Conservation (phyloP, 805 yeast species). For the Phaffomyces antillensis region DNA sequence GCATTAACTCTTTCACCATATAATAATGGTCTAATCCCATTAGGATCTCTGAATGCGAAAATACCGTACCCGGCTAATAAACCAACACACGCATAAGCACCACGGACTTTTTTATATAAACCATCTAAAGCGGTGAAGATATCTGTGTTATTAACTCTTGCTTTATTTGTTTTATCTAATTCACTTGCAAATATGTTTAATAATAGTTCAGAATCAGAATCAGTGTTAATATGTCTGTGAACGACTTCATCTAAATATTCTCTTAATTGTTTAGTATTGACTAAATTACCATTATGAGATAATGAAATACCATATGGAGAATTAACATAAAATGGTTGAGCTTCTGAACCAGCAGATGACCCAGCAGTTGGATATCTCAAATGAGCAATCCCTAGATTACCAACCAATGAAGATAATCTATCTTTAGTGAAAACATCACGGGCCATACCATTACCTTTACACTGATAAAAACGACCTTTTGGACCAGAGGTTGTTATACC, state of each 20-base stretch:
- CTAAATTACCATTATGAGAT: conserved; percentile 92
- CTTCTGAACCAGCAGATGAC: conserved; percentile 89
- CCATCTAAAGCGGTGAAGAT: conserved; percentile 81
- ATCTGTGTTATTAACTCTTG: conserved; percentile 87
- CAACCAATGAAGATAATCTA: conserved; percentile 73
- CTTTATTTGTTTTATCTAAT: conserved; percentile 84
- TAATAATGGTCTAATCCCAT: conserved; percentile 89
- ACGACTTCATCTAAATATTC: conserved; percentile 84
- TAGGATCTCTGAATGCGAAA: conserved; percentile 94
- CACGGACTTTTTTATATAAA: conserved; percentile 73
- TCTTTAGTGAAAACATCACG: conserved; percentile 88
- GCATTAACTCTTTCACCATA: conserved; percentile 71
- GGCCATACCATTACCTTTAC: conserved; percentile 99
- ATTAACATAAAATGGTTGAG: conserved; percentile 97
- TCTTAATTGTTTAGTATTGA: conserved; percentile 72
- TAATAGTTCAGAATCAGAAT: conserved; percentile 88
- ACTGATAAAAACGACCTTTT: conserved; percentile 90
- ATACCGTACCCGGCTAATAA: conserved; percentile 95
- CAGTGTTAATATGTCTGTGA: conserved; percentile 96
- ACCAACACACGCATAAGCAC: conserved; percentile 96
- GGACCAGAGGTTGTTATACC: conserved; percentile 95
- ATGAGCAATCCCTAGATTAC: conserved; percentile 94
- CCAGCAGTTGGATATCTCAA: conserved; percentile 98
- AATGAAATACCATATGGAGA: conserved; percentile 90
- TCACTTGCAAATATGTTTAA: conserved; percentile 88